These are phyloP conservation scores for Magnolia kwangsiensis DNA, from an alignment of 164 flowering plant species.

Conservation along the genomic window DNA sequence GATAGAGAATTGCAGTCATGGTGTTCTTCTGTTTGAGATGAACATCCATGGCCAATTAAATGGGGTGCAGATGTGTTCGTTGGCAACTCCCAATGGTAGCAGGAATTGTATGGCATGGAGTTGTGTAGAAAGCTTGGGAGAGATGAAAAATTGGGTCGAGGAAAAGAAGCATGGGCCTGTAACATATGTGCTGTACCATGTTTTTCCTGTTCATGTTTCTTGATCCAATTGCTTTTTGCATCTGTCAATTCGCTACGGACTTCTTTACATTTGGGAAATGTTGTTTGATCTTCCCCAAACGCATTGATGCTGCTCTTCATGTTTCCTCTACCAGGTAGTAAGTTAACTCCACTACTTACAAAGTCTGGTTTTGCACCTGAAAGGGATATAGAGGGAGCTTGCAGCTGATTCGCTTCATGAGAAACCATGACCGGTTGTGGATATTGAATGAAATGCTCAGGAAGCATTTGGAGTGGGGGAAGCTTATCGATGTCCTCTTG, in stretches of 20 bases:
- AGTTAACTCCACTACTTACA: conserved; percentile 7
- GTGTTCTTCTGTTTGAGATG: conserved; percentile 34
- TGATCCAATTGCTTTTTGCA: conserved; percentile 26
- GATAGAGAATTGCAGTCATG: conserved; percentile 32
- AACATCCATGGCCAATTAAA: conserved; percentile 29
- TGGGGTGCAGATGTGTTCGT: conserved; percentile 34
- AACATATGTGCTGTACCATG: neutral
- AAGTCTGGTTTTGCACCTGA: conserved; percentile 5
- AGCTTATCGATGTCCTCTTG: conserved; percentile 67
- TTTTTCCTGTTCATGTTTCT: conserved; percentile 25
- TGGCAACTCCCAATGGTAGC: conserved; percentile 40
- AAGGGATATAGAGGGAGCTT: conserved; percentile 16
- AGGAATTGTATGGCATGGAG: conserved; percentile 1
- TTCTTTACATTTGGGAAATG: conserved; percentile 9
- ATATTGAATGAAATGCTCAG: conserved; percentile 29
- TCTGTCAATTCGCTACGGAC: conserved; percentile 19
- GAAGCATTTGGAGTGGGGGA: conserved; percentile 66
- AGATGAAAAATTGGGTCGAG: neutral
- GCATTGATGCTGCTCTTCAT: conserved; percentile 15
- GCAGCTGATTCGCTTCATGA: conserved; percentile 21
- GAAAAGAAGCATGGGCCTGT: neutral
- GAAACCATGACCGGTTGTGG: conserved; percentile 28
- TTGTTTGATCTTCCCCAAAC: conserved; percentile 25
- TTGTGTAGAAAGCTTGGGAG: neutral
- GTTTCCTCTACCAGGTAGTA: conserved; percentile 15